Evolutionary conservation across 2,329 filamentous ascomycete genomes (phyloP), one percentile per base, ranked within the genome.

Genomic region (Fusarium devonianum): DNA sequence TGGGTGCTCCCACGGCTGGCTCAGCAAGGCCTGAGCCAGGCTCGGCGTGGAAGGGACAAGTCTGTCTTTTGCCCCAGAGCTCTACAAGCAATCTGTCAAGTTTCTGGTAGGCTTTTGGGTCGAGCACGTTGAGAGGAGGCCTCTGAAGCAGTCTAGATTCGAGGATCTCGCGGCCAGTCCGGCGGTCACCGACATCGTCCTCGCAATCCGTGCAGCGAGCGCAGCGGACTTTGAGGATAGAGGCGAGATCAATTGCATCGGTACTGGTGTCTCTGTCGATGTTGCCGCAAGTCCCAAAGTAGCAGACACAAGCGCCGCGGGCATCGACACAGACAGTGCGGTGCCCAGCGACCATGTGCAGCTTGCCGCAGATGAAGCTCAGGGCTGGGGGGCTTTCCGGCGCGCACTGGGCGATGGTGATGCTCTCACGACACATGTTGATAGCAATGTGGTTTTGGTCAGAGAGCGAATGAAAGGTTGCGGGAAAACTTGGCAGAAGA

Each of bases 341-440:
- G 0, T 51, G 22, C 2, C 36, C 14, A 1, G 61, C 64, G 2
- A 67, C 25, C 12, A 67, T 44, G 18, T 68, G 66, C 0, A 68
- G 53, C 8, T 60, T 57, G 2, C 53, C 61, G 10, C 66, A 68
- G 10, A 48, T 57, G 19, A 57, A 65, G 0, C 49, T 40, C 1
- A 60, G 37, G 0, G 18, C 10, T 0, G 56, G 53, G 0, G 47
- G 9, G 2, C 34, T 35, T 2, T 34, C 2, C 0, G 62, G 61
- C 0, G 61, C 61, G 36, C 66, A 68, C 9, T 58, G 38, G 0
- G 66, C 66, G 13, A 67, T 46, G 30, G 55, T 42, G 14, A 66
- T 39, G 0, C 9, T 25, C 9, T 67, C 65, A 0, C 40, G 7
- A 28, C 66, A 68, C 66, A 68, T 68, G 11, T 1, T 28, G 45